Evolutionary conservation across 345 rosid genomes (phyloP), one percentile per base, ranked within the genome.

Genomic region (Ceriops zippeliana): DNA sequence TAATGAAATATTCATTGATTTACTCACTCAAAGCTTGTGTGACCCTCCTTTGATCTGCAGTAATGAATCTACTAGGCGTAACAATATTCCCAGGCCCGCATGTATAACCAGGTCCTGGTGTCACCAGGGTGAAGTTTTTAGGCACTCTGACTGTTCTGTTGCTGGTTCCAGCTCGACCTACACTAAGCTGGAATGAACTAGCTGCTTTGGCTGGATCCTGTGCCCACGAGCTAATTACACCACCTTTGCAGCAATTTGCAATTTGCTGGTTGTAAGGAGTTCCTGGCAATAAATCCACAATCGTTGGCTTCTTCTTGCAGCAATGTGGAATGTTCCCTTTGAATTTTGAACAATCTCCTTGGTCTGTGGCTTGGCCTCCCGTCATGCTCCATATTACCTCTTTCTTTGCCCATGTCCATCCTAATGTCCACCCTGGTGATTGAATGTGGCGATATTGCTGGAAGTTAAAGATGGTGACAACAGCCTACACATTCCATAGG

Each of bases 31-130:
- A 51, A 71, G 97, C 96, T 71, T 85, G 91, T 17, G 97, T 91
- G 58, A 78, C 79, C 82, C 98, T 86, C 77, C 88, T 86, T 70
- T 80, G 84, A 75, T 93, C 97, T 1, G 79, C 2, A 20, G 84
- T 57, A 24, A 79, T 8, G 66, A 81, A 89, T 80, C 54, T 84
- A 69, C 70, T 88, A 1, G 96, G 86, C 22, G 5, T 62, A 67
- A 91, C 96, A 7, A 72, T 57, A 75, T 85, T 84, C 1, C 85
- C 95, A 0, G 85, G 89, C 1, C 90, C 85, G 38, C 98, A 91
- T 8, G 96, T 83, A 63, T 91, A 93, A 61, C 98, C 98, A 7
- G 95, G 97, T 51, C 95, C 98, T 7, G 97, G 96, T 62, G 86
- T 86, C 65, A 76, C 75, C 59, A 93, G 72, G 56, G 93, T 93